A percentile compares a stretch with the other conserved stretches of the same genome.
Conservation (phyloP, 2,329 filamentous ascomycete species). For the Lasiodiplodia sp. region DNA sequence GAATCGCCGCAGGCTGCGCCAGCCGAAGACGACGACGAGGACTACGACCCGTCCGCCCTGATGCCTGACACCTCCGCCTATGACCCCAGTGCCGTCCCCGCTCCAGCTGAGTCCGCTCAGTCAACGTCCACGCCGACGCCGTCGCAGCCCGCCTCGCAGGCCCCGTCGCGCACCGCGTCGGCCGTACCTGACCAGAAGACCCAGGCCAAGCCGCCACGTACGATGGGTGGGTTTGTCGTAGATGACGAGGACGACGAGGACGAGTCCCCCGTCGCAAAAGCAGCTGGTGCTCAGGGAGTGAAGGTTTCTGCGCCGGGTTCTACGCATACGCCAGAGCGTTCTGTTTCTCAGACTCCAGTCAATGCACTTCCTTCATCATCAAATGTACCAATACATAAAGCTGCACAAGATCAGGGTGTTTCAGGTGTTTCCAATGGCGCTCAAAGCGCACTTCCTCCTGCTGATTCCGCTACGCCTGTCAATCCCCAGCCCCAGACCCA, state of each 20-base stretch:
- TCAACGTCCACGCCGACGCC: constrained; percentile 39
- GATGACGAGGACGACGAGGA: constrained; percentile 68
- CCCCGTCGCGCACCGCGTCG: constrained; percentile 31
- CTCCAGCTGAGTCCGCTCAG: constrained; percentile 35
- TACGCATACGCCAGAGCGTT: constrained; percentile 60
- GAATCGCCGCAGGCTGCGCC: constrained; percentile 35
- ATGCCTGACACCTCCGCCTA: constrained; percentile 37
- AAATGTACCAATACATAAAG: constrained; percentile 68
- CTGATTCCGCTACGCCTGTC: constrained; percentile 50
- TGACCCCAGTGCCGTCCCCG: constrained; percentile 29
- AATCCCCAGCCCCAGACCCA: constrained; percentile 33
- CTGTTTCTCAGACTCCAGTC: constrained; percentile 63
- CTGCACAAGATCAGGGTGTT: constrained; percentile 59
- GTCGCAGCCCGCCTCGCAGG: constrained; percentile 36
- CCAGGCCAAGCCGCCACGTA: constrained; percentile 54
- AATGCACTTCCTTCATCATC: constrained; percentile 60
- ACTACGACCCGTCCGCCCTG: constrained; percentile 44
- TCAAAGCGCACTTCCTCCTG: constrained; percentile 57
- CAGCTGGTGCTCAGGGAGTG: constrained; percentile 56
- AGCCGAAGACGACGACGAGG: constrained; percentile 40
- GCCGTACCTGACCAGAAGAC: constrained; percentile 36
- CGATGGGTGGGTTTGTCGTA: constrained; percentile 68
- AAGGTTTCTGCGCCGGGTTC: constrained; percentile 57
- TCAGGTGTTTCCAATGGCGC: constrained; percentile 47
- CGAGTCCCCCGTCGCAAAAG: constrained; percentile 56